These are phyloP conservation scores for Camellia granthamiana DNA, from an alignment of 148 eudicot species.

Conservation along the genomic window DNA sequence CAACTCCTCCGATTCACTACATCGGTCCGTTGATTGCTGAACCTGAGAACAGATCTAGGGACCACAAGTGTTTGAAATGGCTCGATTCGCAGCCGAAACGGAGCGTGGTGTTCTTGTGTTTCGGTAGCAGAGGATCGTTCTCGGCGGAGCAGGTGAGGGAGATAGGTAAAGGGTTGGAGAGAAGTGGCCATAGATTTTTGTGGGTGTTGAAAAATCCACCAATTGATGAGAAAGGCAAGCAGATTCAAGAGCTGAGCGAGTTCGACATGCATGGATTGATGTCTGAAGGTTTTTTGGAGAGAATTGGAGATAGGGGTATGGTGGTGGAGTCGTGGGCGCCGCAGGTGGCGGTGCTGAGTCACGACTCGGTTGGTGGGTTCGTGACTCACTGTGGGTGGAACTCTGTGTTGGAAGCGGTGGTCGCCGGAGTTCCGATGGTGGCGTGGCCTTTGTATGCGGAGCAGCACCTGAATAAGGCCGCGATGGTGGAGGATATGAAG, in stretches of 20 bases:
- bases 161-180: conserved; percentile 25
- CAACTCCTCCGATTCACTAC: conserved; percentile 24
- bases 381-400: conserved; percentile 39
- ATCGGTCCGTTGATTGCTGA: conserved; percentile 27
- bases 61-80: conserved; percentile 26
- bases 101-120: conserved; percentile 34
- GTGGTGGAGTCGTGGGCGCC: conserved; percentile 31
- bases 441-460: conserved; percentile 34
- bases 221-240: not conserved
- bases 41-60: not conserved
- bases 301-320: conserved; percentile 21
- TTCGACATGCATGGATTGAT: conserved; percentile 1
- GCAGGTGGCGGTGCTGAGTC: conserved; percentile 21
- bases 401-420: conserved; percentile 30
- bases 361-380: conserved; percentile 30
- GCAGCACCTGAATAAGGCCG: conserved; percentile 28
- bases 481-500: conserved; percentile 23
- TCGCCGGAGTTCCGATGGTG: conserved; percentile 31
- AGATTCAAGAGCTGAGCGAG: not conserved
- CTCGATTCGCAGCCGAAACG: conserved; percentile 27
- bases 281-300: conserved; percentile 24
- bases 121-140: conserved; percentile 33
- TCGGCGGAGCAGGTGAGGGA: conserved; percentile 21
- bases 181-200: conserved; percentile 20
- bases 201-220: conserved; percentile 28